phyloP scores from a whole-genome alignment of 352 stramenopile genomes.

The Stephanocyclus meneghinianus region DNA sequence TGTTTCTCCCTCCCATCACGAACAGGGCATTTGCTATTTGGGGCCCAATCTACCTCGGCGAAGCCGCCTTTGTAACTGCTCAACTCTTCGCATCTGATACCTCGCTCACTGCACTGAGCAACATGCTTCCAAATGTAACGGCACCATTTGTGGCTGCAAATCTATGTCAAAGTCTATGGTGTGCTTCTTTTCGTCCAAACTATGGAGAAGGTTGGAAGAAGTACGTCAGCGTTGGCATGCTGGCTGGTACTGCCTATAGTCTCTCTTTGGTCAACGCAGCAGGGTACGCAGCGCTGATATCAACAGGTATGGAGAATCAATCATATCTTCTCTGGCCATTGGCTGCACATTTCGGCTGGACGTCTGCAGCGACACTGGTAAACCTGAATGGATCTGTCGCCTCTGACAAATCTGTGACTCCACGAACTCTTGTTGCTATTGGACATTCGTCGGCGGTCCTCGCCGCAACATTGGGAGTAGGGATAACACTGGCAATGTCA shows the following conservation, averaged over 20 bases:
- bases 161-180: slow-evolving; percentile 70
- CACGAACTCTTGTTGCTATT: slow-evolving; percentile 39
- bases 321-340: slow-evolving; percentile 52
- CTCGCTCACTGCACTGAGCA: slow-evolving; percentile 3
- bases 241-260: slow-evolving; percentile 61
- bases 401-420: slow-evolving; percentile 31
- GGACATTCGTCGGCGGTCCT: slow-evolving; percentile 62
- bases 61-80: slow-evolving; percentile 54
- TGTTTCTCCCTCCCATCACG: too few species aligned
- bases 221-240: slow-evolving; percentile 57
- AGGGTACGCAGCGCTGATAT: slow-evolving; percentile 4
- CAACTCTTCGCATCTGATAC: slow-evolving; percentile 40
- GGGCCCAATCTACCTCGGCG: slow-evolving; percentile 75
- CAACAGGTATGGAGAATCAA: slow-evolving; percentile 13
- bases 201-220: slow-evolving; percentile 62
- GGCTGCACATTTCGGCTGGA: slow-evolving; percentile 72
- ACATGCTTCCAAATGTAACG: slow-evolving; percentile 45
- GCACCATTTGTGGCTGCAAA: slow-evolving; percentile 65
- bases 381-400: slow-evolving; percentile 70
- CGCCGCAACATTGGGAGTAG: slow-evolving; percentile 57
- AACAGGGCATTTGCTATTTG: slow-evolving; percentile 68
- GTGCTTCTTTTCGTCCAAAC: slow-evolving; percentile 62
- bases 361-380: slow-evolving; percentile 69
- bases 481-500: slow-evolving; percentile 47
- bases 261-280: slow-evolving; percentile 51